Conservation (phyloP, 2,329 filamentous ascomycete genomes). For the Lojkania enalia region DNA sequence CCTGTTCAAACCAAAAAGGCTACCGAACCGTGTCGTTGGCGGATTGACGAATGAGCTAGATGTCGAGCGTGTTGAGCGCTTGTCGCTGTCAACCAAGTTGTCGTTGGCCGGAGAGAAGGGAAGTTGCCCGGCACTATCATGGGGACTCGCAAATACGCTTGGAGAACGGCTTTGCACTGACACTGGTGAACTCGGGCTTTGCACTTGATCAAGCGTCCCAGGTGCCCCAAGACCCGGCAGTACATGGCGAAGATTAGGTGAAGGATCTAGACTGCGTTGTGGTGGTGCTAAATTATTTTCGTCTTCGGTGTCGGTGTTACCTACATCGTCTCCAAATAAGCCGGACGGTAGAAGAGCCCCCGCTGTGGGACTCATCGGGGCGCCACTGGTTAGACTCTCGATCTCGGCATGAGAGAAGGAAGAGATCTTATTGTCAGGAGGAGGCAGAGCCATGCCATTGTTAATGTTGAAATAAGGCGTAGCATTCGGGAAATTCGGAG, state of each 20-base stretch:
- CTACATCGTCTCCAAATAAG: constrained; percentile 66
- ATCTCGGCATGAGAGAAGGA: constrained; percentile 64
- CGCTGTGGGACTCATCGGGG: constrained; percentile 76
- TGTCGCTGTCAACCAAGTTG: constrained; percentile 49
- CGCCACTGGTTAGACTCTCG: constrained; percentile 63
- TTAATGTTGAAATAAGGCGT: constrained; percentile 59
- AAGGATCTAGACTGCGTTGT: constrained; percentile 29
- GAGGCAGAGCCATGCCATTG: constrained; percentile 63
- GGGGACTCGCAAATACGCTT: constrained; percentile 53
- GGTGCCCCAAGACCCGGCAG: constrained; percentile 48
- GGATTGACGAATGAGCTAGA: constrained; percentile 55
- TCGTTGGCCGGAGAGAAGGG: constrained; percentile 46
- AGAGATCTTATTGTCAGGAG: constrained; percentile 32
- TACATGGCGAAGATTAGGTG: constrained; percentile 36
- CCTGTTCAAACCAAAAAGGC: constrained; percentile 63
- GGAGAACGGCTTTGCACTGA: constrained; percentile 50
- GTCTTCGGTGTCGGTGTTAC: constrained; percentile 45
- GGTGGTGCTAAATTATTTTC: constrained; percentile 30
- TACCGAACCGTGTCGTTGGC: constrained; percentile 58
- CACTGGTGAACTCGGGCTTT: constrained; percentile 48
- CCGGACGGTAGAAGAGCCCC: constrained; percentile 73
- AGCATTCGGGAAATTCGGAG: constrained; percentile 57
- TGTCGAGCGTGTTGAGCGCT: constrained; percentile 51
- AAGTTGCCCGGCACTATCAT: constrained; percentile 51
- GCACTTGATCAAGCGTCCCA: constrained; percentile 37